Evolutionary conservation across 2,329 filamentous ascomycete species (phyloP), one percentile per base, ranked within the genome.

Genomic region (Ophiostoma quercus): DNA sequence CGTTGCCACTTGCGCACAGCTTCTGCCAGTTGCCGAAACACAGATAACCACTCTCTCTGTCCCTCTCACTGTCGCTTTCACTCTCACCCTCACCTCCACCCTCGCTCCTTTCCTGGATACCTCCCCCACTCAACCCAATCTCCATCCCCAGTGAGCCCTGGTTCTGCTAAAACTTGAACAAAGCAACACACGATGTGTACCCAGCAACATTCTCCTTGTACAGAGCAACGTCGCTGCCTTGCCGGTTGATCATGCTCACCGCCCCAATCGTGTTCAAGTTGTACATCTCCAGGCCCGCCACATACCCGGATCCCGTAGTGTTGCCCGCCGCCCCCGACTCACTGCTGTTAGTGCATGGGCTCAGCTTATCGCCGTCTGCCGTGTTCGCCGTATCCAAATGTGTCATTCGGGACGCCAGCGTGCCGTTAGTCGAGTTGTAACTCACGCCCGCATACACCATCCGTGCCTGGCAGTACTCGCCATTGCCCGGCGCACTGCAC

Each of bases 221-320:
- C 5, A 71, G 19, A 9, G 73, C 73, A 51, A 75, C 73, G 11
- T 74, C 73, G 1, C 57, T 4, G 5, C 68, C 70, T n/a, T 74
- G 66, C 1, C 71, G 70, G 2, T 72, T 68, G 29, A 74, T 71
- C 74, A 74, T 73, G 68, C 70, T 71, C 3, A 72, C 70, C 0
- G 74, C 43, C 11, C 81, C 82, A 60, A 84, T 80, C 1, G 82
- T 84, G 75, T 82, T 83, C 67, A 84, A 77, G 69, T 81, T 80
- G 73, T 82, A 82, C 70, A 84, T 76, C 70, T 79, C 71, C 32
- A 74, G 47, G 1, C 67, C 71, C 1, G 67, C 39, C 57, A 70
- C 47, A 43, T 25, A 39, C 16, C 22, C 25, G 6, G 65, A 43
- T 7, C 12, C 37, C 41, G n/a, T 16, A 1, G 65, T 70, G 12